Evolutionary conservation across 371 early-diverging fungal genomes (phyloP), one percentile per base, ranked within the genome.

Genomic region (Quaeritorhiza haematococci): DNA sequence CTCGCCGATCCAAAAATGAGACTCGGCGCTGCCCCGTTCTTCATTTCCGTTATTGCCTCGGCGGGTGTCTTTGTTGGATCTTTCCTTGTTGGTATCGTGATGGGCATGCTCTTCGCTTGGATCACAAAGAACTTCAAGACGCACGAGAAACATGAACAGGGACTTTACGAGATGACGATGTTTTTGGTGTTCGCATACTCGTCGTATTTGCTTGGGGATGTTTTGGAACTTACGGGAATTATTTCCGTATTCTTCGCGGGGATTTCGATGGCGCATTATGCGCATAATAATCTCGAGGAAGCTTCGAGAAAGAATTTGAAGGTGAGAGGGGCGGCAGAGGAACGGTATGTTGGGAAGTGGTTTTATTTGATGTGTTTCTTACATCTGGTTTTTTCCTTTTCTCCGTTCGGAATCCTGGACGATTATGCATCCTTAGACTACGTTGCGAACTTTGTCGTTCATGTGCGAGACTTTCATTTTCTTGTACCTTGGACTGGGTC

Each of bases 231-330:
- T 51, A 78, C 78, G 33, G 80, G 80, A 0, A 80, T 80, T 52
- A 75, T 80, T 51, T 63, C 68, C 38, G 67, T 80, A 27, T 78
- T 80, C 59, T 75, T 80, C 44, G 64, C 69, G 48, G 80, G 80
- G 0, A 71, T 78, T 43, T 67, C 69, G 8, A 78, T 78, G 72
- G 72, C 78, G 44, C 78, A 80, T 56, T 80, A 78, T 59, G 72
- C 75, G 4, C 53, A 62, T 48, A 56, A 60, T 33, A 78, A 77
- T 53, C 35, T 80, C 50, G 55, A 58, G 34, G 64, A 75, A 33
- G 52, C 54, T 17, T 64, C 75, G 3, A 33, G 56, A 33, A 54
- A 51, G 23, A 55, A 53, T 17, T 53, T 67, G 21, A 74, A 67
- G 67, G 76, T 76, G 45, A 41, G 57, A 15, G 17, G 6, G 7